Evolutionary conservation across 2,329 filamentous ascomycete species (phyloP).

Genomic region (Aspergillus awamori): DNA sequence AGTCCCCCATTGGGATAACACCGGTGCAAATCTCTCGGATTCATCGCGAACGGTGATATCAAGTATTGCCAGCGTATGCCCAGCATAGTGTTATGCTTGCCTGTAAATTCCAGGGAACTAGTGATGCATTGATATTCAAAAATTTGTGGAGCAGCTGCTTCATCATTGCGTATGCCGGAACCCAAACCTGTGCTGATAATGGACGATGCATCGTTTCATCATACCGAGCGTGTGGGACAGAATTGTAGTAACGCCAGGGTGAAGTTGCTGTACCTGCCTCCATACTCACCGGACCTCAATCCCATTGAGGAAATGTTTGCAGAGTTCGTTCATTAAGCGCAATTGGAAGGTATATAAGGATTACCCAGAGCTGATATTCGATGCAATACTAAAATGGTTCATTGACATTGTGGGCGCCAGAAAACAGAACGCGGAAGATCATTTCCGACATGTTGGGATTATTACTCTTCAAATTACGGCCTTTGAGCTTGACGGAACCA

Average conservation of each 20-base stretch:
- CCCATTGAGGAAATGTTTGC: not conserved
- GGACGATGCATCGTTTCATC: not conserved
- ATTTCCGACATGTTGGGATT: too few species aligned
- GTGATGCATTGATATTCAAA: not conserved
- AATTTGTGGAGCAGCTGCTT: not conserved
- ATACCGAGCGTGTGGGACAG: not conserved
- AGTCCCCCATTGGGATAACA: not conserved
- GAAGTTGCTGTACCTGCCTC: conserved; percentile 1
- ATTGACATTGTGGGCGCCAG: too few species aligned
- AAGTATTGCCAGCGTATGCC: not conserved
- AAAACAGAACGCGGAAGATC: too few species aligned
- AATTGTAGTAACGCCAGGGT: not conserved
- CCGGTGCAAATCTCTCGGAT: not conserved
- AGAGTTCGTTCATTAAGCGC: not conserved
- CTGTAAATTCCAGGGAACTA: not conserved
- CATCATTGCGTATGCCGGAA: not conserved
- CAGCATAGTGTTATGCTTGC: not conserved
- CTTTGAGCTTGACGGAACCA: too few species aligned
- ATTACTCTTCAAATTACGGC: too few species aligned
- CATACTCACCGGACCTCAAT: not conserved
- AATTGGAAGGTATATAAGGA: not conserved
- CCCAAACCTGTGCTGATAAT: not conserved
- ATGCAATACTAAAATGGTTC: too few species aligned
- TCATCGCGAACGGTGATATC: not conserved
- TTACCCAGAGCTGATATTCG: too few species aligned